phyloP scores from a whole-genome alignment of 495 filamentous ascomycete species.

The Immersiella caudata region DNA sequence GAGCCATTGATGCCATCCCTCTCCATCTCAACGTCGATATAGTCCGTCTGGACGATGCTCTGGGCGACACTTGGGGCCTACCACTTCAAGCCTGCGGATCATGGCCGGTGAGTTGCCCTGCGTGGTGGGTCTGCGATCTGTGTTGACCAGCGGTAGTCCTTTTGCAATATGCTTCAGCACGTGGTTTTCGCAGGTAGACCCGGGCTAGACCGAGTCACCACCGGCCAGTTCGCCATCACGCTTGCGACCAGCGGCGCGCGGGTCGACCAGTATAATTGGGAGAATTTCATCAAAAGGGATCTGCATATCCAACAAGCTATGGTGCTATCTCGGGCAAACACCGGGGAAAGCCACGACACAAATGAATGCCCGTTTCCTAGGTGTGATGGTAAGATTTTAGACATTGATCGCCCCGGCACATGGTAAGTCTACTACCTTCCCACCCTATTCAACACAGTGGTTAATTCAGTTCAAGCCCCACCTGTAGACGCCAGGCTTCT shows the following conservation, averaged over 20 bases:
- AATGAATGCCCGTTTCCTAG: slow-evolving; percentile 7
- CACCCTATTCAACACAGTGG: too few species aligned
- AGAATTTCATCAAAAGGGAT: neutral
- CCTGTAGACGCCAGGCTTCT: too few species aligned
- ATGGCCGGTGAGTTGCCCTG: slow-evolving; percentile 8
- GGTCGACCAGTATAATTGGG: slow-evolving; percentile 2
- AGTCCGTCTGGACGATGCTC: slow-evolving; percentile 19
- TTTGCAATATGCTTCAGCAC: slow-evolving; percentile 9
- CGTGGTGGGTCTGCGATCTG: slow-evolving; percentile 3
- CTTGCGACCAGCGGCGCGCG: neutral
- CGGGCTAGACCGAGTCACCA: slow-evolving; percentile 10
- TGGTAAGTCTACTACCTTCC: too few species aligned
- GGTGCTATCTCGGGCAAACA: neutral
- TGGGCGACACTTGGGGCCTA: slow-evolving; percentile 20
- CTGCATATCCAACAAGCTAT: slow-evolving; percentile 11
- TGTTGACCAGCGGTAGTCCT: slow-evolving; percentile 11
- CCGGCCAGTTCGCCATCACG: slow-evolving; percentile 8
- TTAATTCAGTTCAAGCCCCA: too few species aligned
- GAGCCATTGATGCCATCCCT: slow-evolving; percentile 19
- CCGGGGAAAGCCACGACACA: neutral
- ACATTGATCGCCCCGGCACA: too few species aligned
- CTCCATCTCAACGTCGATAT: slow-evolving; percentile 15
- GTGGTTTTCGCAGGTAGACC: slow-evolving; percentile 15
- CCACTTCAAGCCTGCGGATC: too few species aligned
- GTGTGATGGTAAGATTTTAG: too few species aligned